Base-by-base conservation (phyloP, 768 basidiomycete genomes). In the Suillus spraguei region DNA sequence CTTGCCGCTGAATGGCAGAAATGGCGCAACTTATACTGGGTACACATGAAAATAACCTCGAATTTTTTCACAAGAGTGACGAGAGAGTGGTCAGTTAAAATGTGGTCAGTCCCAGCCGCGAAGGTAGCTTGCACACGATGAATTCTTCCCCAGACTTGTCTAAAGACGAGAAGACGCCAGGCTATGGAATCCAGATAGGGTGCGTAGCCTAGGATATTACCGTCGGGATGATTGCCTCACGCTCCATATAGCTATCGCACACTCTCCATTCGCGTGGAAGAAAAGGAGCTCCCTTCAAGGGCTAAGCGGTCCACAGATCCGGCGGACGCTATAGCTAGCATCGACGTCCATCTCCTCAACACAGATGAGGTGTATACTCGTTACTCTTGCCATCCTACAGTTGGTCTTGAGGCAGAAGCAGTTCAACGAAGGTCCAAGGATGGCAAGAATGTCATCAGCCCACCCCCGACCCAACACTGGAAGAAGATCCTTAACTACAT, bases 401-500 rank as follows among this genome's bases (percentile, higher is more conserved):
- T 77, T 39, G 85, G 85, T 16, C 80, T 86, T n/a, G 85, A 86
- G 64, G 76, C 73, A n/a, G n/a, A n/a, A 24, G 81, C 83, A 11
- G 78, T 83, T 35, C 72, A 76, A 59, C 77, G 82, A 32, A 74
- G 70, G n/a, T 62, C 77, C 16, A 70, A 73, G 41, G 68, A 76
- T 16, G 81, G 82, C 6, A 81, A 77, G 65, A 87, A 87, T 68
- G 72, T 79, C 49, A 82, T 87, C 24, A 80, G 79, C 24, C 79
- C 83, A 0, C 83, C 82, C 3, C 79, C 78, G 4, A 80, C 78
- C 8, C 80, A 83, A 67, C 78, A 76, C 66, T 83, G 73, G 77
- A 77, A 79, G 68, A 86, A 85, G 76, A 74, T 79, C 36, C 67
- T 84, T 20, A 81, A 80, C 66, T 87, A 85, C 60, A 63, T 87